A percentile compares a stretch with the other conserved stretches of the same genome.
Conservation (phyloP, 1,139 yeast species). For the Sugiyamaella neomexicana region DNA sequence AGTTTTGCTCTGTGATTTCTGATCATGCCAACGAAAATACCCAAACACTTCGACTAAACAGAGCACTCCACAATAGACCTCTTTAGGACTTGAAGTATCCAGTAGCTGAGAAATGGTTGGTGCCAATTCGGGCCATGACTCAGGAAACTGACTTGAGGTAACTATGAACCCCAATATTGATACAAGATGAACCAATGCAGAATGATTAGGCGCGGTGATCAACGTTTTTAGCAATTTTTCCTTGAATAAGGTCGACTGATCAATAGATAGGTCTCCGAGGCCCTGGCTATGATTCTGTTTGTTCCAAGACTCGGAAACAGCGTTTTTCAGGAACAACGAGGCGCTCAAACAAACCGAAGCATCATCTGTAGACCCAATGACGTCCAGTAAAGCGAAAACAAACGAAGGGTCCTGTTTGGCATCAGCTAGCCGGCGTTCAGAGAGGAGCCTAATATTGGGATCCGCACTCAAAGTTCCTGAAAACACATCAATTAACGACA, state of each 20-base stretch:
- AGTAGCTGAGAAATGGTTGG: conserved; percentile 16
- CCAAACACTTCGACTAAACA: conserved; percentile 21
- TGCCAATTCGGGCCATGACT: conserved; percentile 17
- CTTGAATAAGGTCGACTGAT: conserved; percentile 7
- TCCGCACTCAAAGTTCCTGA: conserved; percentile 21
- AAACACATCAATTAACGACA: conserved; percentile 19
- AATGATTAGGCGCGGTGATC: conserved; percentile 9
- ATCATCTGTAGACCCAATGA: conserved; percentile 14
- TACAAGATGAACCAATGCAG: conserved; percentile 16
- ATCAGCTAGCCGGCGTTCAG: conserved; percentile 19
- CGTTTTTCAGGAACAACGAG: conserved; percentile 23
- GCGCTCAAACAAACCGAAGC: conserved; percentile 19
- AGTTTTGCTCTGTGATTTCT: conserved; percentile 4
- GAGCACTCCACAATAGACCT: conserved; percentile 22
- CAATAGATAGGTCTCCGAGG: background rate
- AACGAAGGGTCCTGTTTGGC: conserved; percentile 13
- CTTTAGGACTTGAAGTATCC: conserved; percentile 13
- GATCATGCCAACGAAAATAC: conserved; percentile 18
- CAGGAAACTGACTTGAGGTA: conserved; percentile 17
- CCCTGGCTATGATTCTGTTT: background rate
- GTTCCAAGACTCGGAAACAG: conserved; percentile 12
- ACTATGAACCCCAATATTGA: conserved; percentile 16
- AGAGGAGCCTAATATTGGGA: conserved; percentile 18
- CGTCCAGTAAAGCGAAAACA: conserved; percentile 18
- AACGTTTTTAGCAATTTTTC: conserved; percentile 18